Percentiles rank a stretch among this genome's conserved stretches.
Conservation (phyloP, 108 stramenopile genomes). For the Pelagomonas calceolata region DNA sequence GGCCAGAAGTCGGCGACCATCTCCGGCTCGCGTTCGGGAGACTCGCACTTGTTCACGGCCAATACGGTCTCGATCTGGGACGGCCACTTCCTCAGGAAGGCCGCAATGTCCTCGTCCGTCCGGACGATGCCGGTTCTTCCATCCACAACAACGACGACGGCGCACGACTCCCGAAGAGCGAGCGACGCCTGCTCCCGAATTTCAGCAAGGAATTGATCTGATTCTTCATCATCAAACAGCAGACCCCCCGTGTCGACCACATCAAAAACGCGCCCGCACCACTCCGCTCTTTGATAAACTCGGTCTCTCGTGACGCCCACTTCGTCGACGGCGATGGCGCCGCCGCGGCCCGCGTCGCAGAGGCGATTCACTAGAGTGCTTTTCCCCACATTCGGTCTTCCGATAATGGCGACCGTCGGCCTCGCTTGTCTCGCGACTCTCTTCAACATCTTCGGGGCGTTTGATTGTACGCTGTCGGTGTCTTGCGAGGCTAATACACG, state of each 20-base stretch:
- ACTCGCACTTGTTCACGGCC: constrained; percentile 95
- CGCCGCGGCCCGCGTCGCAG: constrained; percentile 42
- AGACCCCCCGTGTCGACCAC: constrained; percentile 89
- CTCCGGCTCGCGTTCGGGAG: constrained; percentile 54
- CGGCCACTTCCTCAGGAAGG: constrained; percentile 57
- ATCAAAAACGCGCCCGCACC: constrained; percentile 77
- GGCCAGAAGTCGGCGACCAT: constrained; percentile 83
- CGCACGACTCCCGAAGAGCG: constrained; percentile 77
- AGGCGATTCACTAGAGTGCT: constrained; percentile 83
- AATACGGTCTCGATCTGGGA: constrained; percentile 66
- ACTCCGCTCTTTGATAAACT: constrained; percentile 76
- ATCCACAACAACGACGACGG: constrained; percentile 82
- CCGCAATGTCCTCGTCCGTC: constrained; percentile 67
- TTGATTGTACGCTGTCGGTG: no score
- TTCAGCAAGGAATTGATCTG: constrained; percentile 75
- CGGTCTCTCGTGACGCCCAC: constrained; percentile 88
- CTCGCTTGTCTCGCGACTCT: constrained; percentile 6
- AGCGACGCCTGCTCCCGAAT: constrained; percentile 85
- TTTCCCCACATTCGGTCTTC: constrained; percentile 98
- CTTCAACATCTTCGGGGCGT: no score
- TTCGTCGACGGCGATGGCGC: constrained; percentile 88
- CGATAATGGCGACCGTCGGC: constrained; percentile 79
- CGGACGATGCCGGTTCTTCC: constrained; percentile 65
- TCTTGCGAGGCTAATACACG: no score
- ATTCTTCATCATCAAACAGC: constrained; percentile 80